Evolutionary conservation across 371 early-diverging fungal species (phyloP), one percentile per base, ranked within the genome.

Genomic region (Rhizopus delemar): DNA sequence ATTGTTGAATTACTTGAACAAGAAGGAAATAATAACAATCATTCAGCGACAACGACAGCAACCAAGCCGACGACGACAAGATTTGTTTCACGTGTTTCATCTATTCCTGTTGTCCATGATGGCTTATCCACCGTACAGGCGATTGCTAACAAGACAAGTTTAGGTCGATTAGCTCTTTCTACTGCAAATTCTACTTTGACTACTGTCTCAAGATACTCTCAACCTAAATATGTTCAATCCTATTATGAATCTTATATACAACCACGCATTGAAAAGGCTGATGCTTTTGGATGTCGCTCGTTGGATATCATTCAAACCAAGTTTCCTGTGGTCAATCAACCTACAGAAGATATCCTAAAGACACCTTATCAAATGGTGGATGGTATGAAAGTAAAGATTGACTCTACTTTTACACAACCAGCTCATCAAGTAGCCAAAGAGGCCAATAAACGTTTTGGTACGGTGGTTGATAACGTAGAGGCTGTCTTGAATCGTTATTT

Each of bases 291-390:
- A 33, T 79, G 81, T 51, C 78, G 81, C 35, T 88, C 90, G 5
- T 77, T 91, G n/a, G 88, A 90, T 65, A 57, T 82, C n/a, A 58
- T 91, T 46, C 86, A 90, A 63, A 71, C 64, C 11, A 78, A 73
- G 22, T 82, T 86, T 73, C 92, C 92, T 22, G 81, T 87, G 38
- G 80, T 90, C 43, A 78, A 66, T 39, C 74, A 85, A 64, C 83
- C 86, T 36, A 83, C 87, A 6, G 63, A 74, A 51, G 86, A 86
- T 53, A 78, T 89, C 35, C 74, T 86, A 13, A 68, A 69, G 48
- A 66, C 75, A 32, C 59, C 70, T 43, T 66, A 66, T 39, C 58
- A 57, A 11, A 59, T 64, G 15, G 58, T 68, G 6, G 68, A 71
- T 53, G 68, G 65, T n/a, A 60, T 69, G 29, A 77, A 69, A 55